Base-by-base conservation (phyloP, 2,329 filamentous ascomycete species). In the Colletotrichum sublineola region DNA sequence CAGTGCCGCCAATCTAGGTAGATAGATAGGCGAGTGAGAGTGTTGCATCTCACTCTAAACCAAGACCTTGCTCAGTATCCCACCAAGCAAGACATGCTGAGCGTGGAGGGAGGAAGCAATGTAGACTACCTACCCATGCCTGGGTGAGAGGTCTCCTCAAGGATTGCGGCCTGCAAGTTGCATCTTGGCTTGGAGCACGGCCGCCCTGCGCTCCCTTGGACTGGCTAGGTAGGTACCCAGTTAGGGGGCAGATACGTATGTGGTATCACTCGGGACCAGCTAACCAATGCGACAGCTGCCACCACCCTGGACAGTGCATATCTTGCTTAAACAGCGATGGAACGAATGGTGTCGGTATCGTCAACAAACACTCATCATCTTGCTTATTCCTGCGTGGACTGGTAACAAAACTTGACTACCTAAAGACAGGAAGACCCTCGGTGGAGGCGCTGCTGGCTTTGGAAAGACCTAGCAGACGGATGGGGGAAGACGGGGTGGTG, bases 171-270 rank as follows among this genome's bases (percentile, higher is more conserved):
- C n/a, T 31, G 67, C 31, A 36, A 42, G 40, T 64, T 44, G 42
- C 36, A 20, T 55, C 31, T 62, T 62, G 58, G 58, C 58, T 53
- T 60, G 55, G 36, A 57, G 67, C 66, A 68, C 50, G 60, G 52
- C 33, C 42, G 36, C 50, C 40, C 40, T 57, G 20, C 38, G 29
- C 57, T 44, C 29, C 40, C 9, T 20, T 40, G 24, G 38, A 11
- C 15, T 31, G 18, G 24, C 9, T 44, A 31, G 15, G 31, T 60
- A 42, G 12, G 42, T 53, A 24, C 24, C 24, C 24, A 53, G 50
- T 29, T 53, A 53, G 42, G 4, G 33, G 42, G 42, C 29, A 33
- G 29, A 33, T 53, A 53, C 14, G 15, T 20, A 29, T 7, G 7
- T 33, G 15, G 50, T 20, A 33, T 33, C 29, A 53, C 50, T 40